A percentile compares a stretch with the other conserved stretches of the same genome.
Evolutionary conservation across 2,329 filamentous ascomycete species (phyloP).

Genomic region (Chaetothyriales sp.): DNA sequence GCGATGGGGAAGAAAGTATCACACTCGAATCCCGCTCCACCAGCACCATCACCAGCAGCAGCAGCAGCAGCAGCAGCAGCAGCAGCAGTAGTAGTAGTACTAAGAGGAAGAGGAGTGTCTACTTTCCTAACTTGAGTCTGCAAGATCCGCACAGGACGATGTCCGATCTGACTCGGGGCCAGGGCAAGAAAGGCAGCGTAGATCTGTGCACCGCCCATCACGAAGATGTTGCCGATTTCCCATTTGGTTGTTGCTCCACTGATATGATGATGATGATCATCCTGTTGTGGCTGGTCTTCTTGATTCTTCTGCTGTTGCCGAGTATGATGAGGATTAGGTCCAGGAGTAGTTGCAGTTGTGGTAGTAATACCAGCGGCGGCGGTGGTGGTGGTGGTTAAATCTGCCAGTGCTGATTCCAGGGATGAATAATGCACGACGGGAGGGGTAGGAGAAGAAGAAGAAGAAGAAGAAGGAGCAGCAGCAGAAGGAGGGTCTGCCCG

Average conservation of each 20-base stretch:
- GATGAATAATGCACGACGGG: constrained; percentile 7
- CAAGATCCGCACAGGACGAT: constrained; percentile 14
- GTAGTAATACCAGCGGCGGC: constrained; percentile 6
- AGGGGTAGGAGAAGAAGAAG: too few relatives aligned
- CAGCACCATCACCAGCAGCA: constrained; percentile 1
- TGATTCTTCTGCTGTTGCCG: constrained; percentile 11
- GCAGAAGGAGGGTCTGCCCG: constrained; percentile 1
- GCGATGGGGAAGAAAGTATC: constrained; percentile 33
- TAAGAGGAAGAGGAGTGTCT: not conserved
- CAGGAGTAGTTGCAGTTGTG: too few relatives aligned
- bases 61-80: not conserved
- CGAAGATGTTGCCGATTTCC: constrained; percentile 50
- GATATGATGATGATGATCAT: too few relatives aligned
- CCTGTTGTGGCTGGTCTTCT: constrained; percentile 5
- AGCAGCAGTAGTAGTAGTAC: too few relatives aligned
- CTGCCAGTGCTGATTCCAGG: not conserved
- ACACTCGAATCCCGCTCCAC: constrained; percentile 26
- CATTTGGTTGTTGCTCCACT: too few relatives aligned
- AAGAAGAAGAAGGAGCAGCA: too few relatives aligned
- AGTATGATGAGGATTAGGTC: too few relatives aligned
- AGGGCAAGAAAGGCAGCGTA: constrained; percentile 53
- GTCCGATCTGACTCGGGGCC: not conserved
- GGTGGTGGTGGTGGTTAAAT: constrained; percentile 8
- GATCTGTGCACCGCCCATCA: constrained; percentile 82
- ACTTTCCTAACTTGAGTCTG: constrained; percentile 17